A percentile compares a stretch with the other conserved stretches of the same genome.
Evolutionary conservation across 192 early-diverging fungal species (phyloP).

Genomic region (Neocallimastix lanati): DNA sequence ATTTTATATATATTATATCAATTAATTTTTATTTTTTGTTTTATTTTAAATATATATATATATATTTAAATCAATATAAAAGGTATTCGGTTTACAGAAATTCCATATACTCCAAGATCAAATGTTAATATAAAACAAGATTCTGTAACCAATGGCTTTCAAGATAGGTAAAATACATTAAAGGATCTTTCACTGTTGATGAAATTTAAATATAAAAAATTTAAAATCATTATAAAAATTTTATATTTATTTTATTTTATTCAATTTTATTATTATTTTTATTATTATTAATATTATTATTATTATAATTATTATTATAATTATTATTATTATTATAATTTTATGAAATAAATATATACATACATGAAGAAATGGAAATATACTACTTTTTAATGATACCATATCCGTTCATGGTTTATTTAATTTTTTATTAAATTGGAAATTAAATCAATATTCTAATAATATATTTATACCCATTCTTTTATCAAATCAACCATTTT

Average conservation of each 20-base stretch:
- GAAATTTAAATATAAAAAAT: too few relatives aligned
- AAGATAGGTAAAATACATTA: not conserved
- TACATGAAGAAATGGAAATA: not conserved
- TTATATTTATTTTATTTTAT: too few relatives aligned
- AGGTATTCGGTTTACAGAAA: not conserved
- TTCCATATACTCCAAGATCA: not conserved
- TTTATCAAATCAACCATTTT: not conserved
- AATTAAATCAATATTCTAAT: not conserved
- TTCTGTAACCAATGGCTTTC: not conserved
- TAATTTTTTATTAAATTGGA: not conserved
- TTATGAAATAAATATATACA: too few relatives aligned
- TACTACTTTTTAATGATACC: not conserved
- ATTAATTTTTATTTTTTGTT: too few relatives aligned
- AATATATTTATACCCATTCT: not conserved
- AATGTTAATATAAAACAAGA: not conserved
- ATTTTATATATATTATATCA: too few relatives aligned
- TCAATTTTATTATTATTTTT: too few relatives aligned
- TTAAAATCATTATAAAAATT: too few relatives aligned
- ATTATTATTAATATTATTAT: too few relatives aligned
- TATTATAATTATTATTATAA: too few relatives aligned
- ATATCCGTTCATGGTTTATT: not conserved
- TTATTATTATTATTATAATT: too few relatives aligned
- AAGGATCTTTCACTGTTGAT: too few relatives aligned
- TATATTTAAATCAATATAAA: not conserved
- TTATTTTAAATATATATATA: not conserved